These are phyloP conservation scores for Globisporangium middletonii DNA, from an alignment of 352 stramenopile species.

Conservation along the genomic window DNA sequence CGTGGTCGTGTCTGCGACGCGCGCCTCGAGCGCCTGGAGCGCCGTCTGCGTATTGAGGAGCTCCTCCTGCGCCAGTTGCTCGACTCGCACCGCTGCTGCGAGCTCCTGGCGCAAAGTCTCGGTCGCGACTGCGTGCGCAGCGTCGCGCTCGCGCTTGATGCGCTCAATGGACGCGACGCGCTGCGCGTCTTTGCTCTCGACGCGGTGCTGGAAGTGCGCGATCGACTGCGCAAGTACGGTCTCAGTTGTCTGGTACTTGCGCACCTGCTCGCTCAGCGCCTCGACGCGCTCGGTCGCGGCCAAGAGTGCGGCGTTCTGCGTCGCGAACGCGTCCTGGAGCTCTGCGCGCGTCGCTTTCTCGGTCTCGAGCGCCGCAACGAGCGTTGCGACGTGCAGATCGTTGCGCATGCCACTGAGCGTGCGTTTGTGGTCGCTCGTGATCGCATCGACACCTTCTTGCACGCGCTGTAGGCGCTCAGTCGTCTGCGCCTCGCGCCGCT, in stretches of 20 bases:
- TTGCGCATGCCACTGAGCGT: constrained; percentile 43
- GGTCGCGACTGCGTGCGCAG: constrained; percentile 26
- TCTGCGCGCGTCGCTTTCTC: constrained; percentile 39
- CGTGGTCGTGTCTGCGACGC: constrained; percentile 12
- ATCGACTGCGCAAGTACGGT: constrained; percentile 66
- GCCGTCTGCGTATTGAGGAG: constrained; percentile 26
- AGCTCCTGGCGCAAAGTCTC: constrained; percentile 27
- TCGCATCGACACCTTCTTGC: constrained; percentile 29
- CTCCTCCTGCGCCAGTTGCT: constrained; percentile 28
- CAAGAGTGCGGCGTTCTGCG: constrained; percentile 37
- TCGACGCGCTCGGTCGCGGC: constrained; percentile 37
- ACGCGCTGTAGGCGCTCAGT: constrained; percentile 24
- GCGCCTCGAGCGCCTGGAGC: constrained; percentile 23
- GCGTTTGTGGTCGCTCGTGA: constrained; percentile 44
- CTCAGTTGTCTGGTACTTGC: constrained; percentile 72
- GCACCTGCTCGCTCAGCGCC: constrained; percentile 34
- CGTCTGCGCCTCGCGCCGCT: constrained; percentile 16
- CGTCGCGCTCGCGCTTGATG: constrained; percentile 32
- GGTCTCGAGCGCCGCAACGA: constrained; percentile 49
- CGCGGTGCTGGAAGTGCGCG: constrained; percentile 59
- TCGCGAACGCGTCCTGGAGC: constrained; percentile 29
- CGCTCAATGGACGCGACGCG: constrained; percentile 35
- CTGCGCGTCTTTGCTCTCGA: constrained; percentile 53
- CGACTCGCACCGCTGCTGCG: constrained; percentile 14
- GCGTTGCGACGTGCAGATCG: constrained; percentile 35